A percentile compares a stretch with the other conserved stretches of the same genome.
Evolutionary conservation across 441 rosid genomes (phyloP).

Genomic region (Metrosideros polymorpha): DNA sequence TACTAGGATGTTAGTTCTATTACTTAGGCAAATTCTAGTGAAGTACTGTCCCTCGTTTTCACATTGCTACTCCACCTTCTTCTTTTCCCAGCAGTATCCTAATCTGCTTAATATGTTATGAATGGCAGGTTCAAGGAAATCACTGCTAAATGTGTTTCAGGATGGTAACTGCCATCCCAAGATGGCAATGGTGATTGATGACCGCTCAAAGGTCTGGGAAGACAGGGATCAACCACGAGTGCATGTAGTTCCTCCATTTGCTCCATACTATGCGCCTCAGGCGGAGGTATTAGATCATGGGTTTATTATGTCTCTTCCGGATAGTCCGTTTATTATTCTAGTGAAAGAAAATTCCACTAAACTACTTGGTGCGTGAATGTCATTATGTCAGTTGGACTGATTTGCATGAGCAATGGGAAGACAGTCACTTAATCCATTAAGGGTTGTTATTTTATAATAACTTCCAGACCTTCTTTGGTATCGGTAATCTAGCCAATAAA

Average conservation of each 20-base stretch:
- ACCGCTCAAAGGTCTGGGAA: constrained; percentile 97
- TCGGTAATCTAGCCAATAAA: background rate
- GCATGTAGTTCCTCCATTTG: constrained; percentile 88
- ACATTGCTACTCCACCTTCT: background rate
- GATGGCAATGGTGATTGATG: constrained; percentile 99
- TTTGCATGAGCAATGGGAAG: background rate
- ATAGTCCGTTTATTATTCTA: background rate
- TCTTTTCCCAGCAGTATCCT: background rate
- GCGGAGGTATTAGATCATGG: constrained; percentile 51
- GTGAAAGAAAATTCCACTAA: background rate
- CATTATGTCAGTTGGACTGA: background rate
- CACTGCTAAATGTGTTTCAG: constrained; percentile 76
- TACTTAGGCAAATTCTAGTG: background rate
- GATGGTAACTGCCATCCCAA: constrained; percentile 90
- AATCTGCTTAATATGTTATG: constrained; percentile 3
- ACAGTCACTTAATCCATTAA: background rate
- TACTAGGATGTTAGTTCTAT: background rate
- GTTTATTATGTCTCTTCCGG: background rate
- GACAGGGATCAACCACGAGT: constrained; percentile 99
- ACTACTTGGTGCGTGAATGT: background rate
- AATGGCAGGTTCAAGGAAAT: constrained; percentile 67
- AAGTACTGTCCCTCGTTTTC: background rate
- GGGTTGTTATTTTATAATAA: background rate
- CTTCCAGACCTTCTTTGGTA: background rate
- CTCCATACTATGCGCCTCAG: constrained; percentile 95